Percentiles rank a stretch among this genome's conserved stretches.
Evolutionary conservation across 1,284 basidiomycete species (phyloP).

Genomic region (Macrocystidia cucumis): DNA sequence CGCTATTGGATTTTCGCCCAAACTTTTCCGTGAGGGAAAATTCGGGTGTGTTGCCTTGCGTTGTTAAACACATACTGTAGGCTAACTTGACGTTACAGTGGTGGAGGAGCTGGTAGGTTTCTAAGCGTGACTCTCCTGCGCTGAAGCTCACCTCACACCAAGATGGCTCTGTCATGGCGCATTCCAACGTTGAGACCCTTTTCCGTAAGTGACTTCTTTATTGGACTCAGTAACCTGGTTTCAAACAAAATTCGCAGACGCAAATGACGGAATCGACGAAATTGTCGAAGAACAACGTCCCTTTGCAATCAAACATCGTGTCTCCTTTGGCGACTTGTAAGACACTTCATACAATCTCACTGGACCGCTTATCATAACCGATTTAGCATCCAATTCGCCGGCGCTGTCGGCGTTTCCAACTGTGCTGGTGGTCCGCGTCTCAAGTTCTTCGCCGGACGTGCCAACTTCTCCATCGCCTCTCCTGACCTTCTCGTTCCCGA

Average conservation of each 20-base stretch:
- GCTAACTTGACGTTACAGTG: not conserved
- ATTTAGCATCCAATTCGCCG: slow-evolving; percentile 30
- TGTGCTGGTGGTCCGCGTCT: slow-evolving; percentile 34
- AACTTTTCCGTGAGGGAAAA: not conserved
- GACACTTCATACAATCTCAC: not conserved
- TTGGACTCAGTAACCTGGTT: not conserved
- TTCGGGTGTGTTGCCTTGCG: not conserved
- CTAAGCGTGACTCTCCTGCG: not conserved
- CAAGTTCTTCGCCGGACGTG: slow-evolving; percentile 28
- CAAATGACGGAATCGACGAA: not conserved
- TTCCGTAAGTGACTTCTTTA: not conserved
- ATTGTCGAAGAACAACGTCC: not conserved
- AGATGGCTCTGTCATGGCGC: not conserved
- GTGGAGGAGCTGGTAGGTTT: not conserved
- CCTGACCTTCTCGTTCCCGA: slow-evolving; percentile 30
- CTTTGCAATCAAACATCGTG: not conserved
- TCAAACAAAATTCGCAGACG: not conserved
- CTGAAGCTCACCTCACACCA: not conserved
- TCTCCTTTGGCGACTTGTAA: not conserved
- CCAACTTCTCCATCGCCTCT: slow-evolving; percentile 21
- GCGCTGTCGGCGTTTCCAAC: slow-evolving; percentile 30
- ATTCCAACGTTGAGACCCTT: not conserved
- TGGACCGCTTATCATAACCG: not conserved
- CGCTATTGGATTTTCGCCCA: slow-evolving; percentile 1
- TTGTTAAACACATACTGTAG: not conserved